Conservation (phyloP, 2,329 filamentous ascomycete genomes). For the Bimuria novae-zelandiae region DNA sequence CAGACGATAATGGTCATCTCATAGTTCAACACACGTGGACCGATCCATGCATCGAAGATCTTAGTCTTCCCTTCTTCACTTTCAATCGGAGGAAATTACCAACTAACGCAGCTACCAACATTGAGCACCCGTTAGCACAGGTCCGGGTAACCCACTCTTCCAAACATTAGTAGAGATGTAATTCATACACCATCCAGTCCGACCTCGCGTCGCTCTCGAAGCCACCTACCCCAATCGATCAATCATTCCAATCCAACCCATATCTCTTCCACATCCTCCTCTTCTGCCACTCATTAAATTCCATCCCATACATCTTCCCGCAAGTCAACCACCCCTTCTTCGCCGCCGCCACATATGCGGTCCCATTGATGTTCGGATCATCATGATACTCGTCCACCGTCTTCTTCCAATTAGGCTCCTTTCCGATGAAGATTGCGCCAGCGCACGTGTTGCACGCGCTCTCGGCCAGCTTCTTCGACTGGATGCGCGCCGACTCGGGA, state of each 20-base stretch:
- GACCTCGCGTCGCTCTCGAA: too few relatives aligned
- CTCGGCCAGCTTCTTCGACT: slow-evolving; percentile 7
- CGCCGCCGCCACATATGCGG: slow-evolving; percentile 14
- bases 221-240: not conserved
- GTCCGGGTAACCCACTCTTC: too few relatives aligned
- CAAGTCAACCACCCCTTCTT: slow-evolving; percentile 15
- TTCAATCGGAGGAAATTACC: too few relatives aligned
- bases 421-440: slow-evolving; percentile 12
- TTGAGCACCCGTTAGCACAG: too few relatives aligned
- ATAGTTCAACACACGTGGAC: too few relatives aligned
- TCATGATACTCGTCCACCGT: slow-evolving; percentile 10
- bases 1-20: too few relatives aligned
- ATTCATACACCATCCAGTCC: too few relatives aligned
- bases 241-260: slow-evolving; percentile 11
- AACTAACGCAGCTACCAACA: too few relatives aligned
- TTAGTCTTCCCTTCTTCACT: too few relatives aligned
- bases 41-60: too few relatives aligned
- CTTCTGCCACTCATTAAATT: not conserved
- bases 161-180: too few relatives aligned
- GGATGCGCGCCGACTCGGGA: not conserved
- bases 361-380: slow-evolving; percentile 11
- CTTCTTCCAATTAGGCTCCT: slow-evolving; percentile 9
- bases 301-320: slow-evolving; percentile 5
- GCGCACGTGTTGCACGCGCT: slow-evolving; percentile 16
- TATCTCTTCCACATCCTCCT: slow-evolving; percentile 4